These are phyloP conservation scores for Aspergillus felis DNA, from an alignment of 2,329 filamentous ascomycete species.

Conservation along the genomic window DNA sequence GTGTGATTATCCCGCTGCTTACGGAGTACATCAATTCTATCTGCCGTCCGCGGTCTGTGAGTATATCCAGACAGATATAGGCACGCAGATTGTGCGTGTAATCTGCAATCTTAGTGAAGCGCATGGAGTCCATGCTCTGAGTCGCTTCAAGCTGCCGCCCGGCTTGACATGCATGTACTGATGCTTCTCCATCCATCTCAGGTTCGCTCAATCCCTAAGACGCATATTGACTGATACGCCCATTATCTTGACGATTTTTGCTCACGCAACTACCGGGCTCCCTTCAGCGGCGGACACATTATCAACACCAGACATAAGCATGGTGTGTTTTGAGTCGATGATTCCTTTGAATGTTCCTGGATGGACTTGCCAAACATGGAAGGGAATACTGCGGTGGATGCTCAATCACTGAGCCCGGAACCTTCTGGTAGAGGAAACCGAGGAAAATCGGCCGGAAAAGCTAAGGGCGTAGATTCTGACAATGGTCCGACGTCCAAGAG, in stretches of 20 bases:
- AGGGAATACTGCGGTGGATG: conserved; percentile 18
- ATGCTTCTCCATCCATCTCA: neutral
- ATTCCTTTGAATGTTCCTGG: conserved; percentile 19
- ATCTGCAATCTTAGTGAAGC: neutral
- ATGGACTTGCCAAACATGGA: conserved; percentile 25
- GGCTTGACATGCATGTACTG: neutral
- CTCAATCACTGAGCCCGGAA: conserved; percentile 8
- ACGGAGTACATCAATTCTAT: neutral
- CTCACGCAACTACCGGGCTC: neutral
- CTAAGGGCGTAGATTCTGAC: conserved; percentile 29
- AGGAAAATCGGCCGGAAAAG: conserved; percentile 15
- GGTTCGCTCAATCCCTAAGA: neutral
- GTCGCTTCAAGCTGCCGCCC: neutral
- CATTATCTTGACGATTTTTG: neutral
- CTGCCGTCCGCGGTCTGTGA: neutral
- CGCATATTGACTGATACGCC: neutral
- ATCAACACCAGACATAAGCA: conserved; percentile 15
- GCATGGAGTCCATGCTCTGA: neutral
- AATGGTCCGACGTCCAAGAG: conserved; percentile 51
- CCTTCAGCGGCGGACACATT: conserved; percentile 2
- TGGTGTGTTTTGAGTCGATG: conserved; percentile 14
- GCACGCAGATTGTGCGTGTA: neutral
- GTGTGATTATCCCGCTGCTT: neutral
- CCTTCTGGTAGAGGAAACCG: conserved; percentile 12
- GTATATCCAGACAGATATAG: neutral